Evolutionary conservation across 2,329 filamentous ascomycete species (phyloP).

Genomic region (Fusarium pseudoanthophilum): DNA sequence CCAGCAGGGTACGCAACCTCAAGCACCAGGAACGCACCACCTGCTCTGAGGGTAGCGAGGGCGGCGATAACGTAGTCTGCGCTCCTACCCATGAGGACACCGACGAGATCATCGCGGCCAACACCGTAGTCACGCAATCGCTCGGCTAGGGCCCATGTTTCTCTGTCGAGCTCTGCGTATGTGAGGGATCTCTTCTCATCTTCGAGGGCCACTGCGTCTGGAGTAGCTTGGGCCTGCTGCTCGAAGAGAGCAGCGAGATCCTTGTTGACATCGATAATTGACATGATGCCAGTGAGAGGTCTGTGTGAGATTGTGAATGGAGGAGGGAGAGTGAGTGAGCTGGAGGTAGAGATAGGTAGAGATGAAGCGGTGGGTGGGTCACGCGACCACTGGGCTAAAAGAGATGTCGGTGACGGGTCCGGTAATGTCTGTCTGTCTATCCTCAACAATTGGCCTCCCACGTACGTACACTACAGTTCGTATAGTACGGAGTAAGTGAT

Average conservation of each 20-base stretch:
- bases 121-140: conserved; percentile 75
- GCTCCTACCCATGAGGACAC: conserved; percentile 78
- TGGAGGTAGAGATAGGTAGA: not conserved
- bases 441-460: conserved; percentile 33
- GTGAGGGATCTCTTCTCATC: conserved; percentile 75
- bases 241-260: conserved; percentile 78
- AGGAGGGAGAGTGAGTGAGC: not conserved
- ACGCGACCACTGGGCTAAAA: conserved; percentile 40
- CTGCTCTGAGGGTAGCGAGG: conserved; percentile 79
- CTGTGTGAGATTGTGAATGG: conserved; percentile 4
- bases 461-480: conserved; percentile 16
- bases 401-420: conserved; percentile 40
- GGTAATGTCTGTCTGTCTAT: conserved; percentile 20
- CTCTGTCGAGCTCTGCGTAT: conserved; percentile 76
- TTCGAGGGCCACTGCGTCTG: conserved; percentile 76
- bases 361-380: conserved; percentile 40
- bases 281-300: conserved; percentile 56
- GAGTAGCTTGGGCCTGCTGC: conserved; percentile 74
- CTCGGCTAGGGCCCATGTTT: conserved; percentile 72
- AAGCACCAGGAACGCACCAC: conserved; percentile 82
- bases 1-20: conserved; percentile 82
- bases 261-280: conserved; percentile 75
- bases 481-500: conserved; percentile 21
- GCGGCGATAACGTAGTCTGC: conserved; percentile 84
- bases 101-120: conserved; percentile 77